Percentiles rank a stretch among this genome's conserved stretches.
Conservation (phyloP, 2,329 filamentous ascomycete genomes). For the Pseudonectria buxi region DNA sequence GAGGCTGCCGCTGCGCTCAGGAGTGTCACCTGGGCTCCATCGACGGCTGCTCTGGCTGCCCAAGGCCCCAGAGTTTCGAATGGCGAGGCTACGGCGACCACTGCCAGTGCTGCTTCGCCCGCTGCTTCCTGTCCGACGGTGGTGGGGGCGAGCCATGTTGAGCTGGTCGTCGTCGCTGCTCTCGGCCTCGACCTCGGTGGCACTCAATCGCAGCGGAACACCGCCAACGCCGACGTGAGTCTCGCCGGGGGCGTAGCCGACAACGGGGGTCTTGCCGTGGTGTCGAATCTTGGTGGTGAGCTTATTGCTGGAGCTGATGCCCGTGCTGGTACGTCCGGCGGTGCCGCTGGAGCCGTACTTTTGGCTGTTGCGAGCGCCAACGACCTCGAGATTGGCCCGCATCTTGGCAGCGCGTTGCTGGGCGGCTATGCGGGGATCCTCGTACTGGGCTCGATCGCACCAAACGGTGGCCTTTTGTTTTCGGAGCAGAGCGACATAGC, state of each 20-base stretch:
- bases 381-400: slow-evolving; percentile 77
- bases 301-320: slow-evolving; percentile 53
- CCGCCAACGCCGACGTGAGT: slow-evolving; percentile 71
- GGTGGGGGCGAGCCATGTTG: slow-evolving; percentile 44
- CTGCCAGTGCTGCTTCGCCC: slow-evolving; percentile 62
- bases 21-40: slow-evolving; percentile 50
- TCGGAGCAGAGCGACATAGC: slow-evolving; percentile 91
- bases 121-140: slow-evolving; percentile 68
- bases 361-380: slow-evolving; percentile 48
- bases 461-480: slow-evolving; percentile 98
- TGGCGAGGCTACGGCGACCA: slow-evolving; percentile 41
- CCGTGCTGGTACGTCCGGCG: slow-evolving; percentile 52
- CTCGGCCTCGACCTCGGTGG: slow-evolving; percentile 89
- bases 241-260: slow-evolving; percentile 69
- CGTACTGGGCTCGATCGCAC: slow-evolving; percentile 90
- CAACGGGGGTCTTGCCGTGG: slow-evolving; percentile 71
- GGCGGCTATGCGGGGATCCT: slow-evolving; percentile 77
- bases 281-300: slow-evolving; percentile 84
- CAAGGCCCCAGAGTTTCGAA: slow-evolving; percentile 45
- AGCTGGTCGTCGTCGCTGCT: slow-evolving; percentile 66
- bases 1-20: slow-evolving; percentile 48
- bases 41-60: slow-evolving; percentile 34
- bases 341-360: slow-evolving; percentile 36
- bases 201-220: slow-evolving; percentile 84
- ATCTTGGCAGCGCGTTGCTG: slow-evolving; percentile 83